Percentiles rank a stretch among this genome's conserved stretches.
Conservation (phyloP, 176 grass and related monocot genomes). For the Bromus sterilis region DNA sequence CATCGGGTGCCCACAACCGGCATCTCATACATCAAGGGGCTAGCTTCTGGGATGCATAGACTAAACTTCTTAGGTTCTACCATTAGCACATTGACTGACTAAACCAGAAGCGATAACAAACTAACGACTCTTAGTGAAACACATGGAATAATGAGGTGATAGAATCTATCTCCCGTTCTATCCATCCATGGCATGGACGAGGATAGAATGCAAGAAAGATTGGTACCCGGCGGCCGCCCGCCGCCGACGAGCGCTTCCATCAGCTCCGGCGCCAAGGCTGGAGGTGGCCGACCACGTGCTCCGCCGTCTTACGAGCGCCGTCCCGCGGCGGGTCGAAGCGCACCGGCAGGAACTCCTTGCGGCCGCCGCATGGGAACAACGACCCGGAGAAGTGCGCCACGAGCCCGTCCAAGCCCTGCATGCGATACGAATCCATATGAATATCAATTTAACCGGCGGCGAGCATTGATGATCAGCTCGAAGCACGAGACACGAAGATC, state of each 20-base stretch:
- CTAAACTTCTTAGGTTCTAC: background rate
- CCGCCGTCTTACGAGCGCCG: background rate
- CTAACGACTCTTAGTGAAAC: background rate
- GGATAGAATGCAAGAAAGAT: conserved; percentile 30
- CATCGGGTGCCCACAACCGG: background rate
- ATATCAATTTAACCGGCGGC: background rate
- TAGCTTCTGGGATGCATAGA: background rate
- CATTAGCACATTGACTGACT: background rate
- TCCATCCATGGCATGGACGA: conserved; percentile 17
- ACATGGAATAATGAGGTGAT: background rate
- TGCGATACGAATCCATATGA: background rate
- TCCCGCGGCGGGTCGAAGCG: conserved; percentile 36
- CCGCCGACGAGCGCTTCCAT: background rate
- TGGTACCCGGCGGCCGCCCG: background rate
- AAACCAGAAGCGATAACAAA: background rate
- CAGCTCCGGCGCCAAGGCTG: background rate
- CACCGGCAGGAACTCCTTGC: conserved; percentile 33
- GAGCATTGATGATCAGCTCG: background rate
- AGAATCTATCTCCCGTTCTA: conserved; percentile 59
- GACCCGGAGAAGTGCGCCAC: conserved; percentile 18
- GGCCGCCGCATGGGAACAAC: background rate
- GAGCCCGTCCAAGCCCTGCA: conserved; percentile 10
- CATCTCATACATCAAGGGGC: background rate
- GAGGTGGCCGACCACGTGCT: conserved; percentile 5
- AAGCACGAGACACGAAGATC: background rate